Conservation (phyloP, 192 early-diverging fungal species). For the Coemansia sp. region DNA sequence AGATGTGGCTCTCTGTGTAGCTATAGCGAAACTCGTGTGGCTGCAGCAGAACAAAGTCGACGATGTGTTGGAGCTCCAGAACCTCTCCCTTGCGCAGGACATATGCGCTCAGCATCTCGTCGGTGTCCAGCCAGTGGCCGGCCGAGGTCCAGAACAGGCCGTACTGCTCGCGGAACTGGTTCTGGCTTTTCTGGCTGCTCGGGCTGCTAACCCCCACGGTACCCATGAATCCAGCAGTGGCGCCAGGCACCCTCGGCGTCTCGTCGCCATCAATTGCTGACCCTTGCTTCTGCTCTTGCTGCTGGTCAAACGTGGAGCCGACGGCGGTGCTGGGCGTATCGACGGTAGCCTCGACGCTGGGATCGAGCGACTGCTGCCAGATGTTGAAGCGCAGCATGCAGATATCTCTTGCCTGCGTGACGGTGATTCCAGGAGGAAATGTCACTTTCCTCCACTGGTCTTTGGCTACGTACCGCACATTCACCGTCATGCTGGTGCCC, state of each 20-base stretch:
- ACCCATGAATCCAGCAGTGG: constrained; percentile 27
- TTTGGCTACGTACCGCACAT: constrained; percentile 57
- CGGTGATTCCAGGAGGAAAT: constrained; percentile 56
- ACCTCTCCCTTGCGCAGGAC: constrained; percentile 54
- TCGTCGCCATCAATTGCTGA: background rate
- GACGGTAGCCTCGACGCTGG: constrained; percentile 1
- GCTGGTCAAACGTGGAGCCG: constrained; percentile 5
- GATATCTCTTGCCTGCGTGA: constrained; percentile 58
- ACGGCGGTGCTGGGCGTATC: background rate
- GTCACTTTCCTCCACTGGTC: constrained; percentile 57
- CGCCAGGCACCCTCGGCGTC: constrained; percentile 7
- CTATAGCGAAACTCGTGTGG: constrained; percentile 54
- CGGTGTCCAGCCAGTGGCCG: constrained; percentile 58
- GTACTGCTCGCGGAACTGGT: constrained; percentile 56
- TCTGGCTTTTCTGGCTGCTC: constrained; percentile 20
- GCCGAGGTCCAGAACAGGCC: constrained; percentile 59
- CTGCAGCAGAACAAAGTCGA: constrained; percentile 55
- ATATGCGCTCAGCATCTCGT: constrained; percentile 55
- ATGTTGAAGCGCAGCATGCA: constrained; percentile 60
- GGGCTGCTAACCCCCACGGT: background rate
- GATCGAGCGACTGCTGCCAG: constrained; percentile 49
- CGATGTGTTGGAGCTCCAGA: constrained; percentile 55
- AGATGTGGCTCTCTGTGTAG: constrained; percentile 55
- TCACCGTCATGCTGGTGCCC: constrained; percentile 47
- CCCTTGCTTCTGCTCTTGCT: background rate